Base-by-base conservation (phyloP, 495 filamentous ascomycete species). In the Annulohypoxylon maeteangense region DNA sequence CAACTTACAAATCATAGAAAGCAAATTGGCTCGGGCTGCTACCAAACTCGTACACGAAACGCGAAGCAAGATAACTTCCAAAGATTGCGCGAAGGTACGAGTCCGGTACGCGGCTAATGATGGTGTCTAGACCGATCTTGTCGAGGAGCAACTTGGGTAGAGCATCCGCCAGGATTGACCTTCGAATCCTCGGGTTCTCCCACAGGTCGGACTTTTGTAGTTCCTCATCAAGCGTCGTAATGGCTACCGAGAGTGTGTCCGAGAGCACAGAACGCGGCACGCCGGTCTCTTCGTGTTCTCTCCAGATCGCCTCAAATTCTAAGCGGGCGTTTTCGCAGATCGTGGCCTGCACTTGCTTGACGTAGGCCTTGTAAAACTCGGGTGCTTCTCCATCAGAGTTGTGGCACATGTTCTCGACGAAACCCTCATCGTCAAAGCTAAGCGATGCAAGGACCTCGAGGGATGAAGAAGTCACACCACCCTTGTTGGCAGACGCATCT, bases 241-340 rank as follows among this genome's bases (percentile, higher is more conserved):
- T 99, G 51, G 96, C 96, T 48, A 92, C 66, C 70, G 91, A 94
- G 67, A 99, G 87, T 68, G 89, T 90, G 76, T 99, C 95, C 62
- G 92, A 95, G 22, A 99, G 87, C 2, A 93, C 89, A 60, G 92
- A 95, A 60, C 93, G 87, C 23, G 92, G 79, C 44, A 90, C 84
- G 53, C 91, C 91, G 1, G 91, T 96, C 77, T 91, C 82, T 81
- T 93, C 87, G 77, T 97, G 89, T 79, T 98, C 95, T 63, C 90
- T 88, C 95, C 95, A 99, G 79, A 99, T 94, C 58, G 95, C 95
- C 80, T 98, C 96, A 65, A 99, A 99, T 81, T 99, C 95, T 55
- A 99, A 87, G 1, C 86, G 83, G 47, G 96, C 95, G 70, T 99
- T 99, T 50, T 91, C 85, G 81, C 92, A 89, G 81, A 99, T 97